Base-by-base conservation (phyloP, 352 stramenopile species). In the Thraustotheca clavata region DNA sequence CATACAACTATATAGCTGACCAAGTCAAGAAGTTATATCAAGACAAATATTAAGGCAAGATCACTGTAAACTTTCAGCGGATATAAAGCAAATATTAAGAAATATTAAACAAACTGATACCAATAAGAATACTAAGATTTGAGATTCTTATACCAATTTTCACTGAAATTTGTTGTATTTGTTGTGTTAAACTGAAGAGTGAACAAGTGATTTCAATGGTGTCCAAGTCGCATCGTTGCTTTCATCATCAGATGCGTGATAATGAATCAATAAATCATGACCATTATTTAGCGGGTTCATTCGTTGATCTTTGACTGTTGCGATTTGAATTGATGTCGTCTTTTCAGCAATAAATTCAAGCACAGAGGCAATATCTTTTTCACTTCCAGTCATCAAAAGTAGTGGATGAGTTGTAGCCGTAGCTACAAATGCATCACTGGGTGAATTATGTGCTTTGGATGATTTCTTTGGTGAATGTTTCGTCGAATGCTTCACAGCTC, bases 211-310 rank as follows among this genome's bases (percentile, higher is more conserved):
- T 11, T 9, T 14, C 2, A 52, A 31, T 11, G 52, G 52, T n/a
- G 52, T 47, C 18, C 52, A 38, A 8, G 29, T 49, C 16, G 22
- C 24, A 16, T 61, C 31, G 31, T 22, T 22, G 31, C 52, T 18
- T n/a, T 29, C 16, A 20, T 40, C 24, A 5, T 32, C 16, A 14
- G 24, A 14, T 38, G 52, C 29, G 24, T 38, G 26, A 29, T 61
- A 36, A 14, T 61, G 52, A 18, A 61, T 29, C 16, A 61, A 22
- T 24, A 60, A 38, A 24, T 38, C 50, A 2, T 60, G 50, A 22
- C 29, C n/a, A 22, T 60, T 41, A n/a, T n/a, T n/a, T n/a, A n/a
- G n/a, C 3, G 24, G 27, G 33, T 38, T 11, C 1, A 6, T 35
- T 12, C 49, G 49, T 20, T 31, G 18, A 16, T 59, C 9, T 12